Base-by-base conservation (phyloP, 2,329 filamentous ascomycete genomes). In the Ophiostoma triangulosporum region DNA sequence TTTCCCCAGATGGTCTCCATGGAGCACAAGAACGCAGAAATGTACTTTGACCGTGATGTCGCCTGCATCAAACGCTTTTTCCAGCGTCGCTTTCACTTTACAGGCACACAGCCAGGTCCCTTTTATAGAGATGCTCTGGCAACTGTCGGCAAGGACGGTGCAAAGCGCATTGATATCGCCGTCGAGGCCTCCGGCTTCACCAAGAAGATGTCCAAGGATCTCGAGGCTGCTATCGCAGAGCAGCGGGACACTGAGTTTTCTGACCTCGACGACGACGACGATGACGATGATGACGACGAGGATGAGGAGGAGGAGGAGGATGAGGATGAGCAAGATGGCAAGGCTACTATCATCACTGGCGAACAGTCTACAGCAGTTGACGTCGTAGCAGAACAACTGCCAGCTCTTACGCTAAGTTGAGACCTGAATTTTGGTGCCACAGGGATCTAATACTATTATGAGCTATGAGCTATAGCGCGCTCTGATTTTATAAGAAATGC, bases 1-100 rank as follows among this genome's bases (percentile, higher is more conserved):
- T 98, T 98, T 64, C 93, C 93, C 0, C 93, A 98, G 66, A 97
- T 96, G 85, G 81, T 98, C 2, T 97, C 91, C 1, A 88, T 95
- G 65, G 88, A 95, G 61, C 93, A 98, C 64, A 70, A 75, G 33
- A 96, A 98, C 63, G 94, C 93, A 17, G 86, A 95, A 64, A 94
- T 90, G 79, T 97, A 98, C 69, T 98, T 98, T 66, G 87, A 97
- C 65, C 83, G 93, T 58, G 93, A 98, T 62, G 90, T 98, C 14
- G 82, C 87, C 58, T 98, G 94, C 68, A 84, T 98, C 63, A 97
- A 96, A 70, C 81, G 86, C 31, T 98, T 95, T 67, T 98, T 98
- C 64, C 77, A 87, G 64, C 77, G 90, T 22, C 81, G 88, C 29
- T 98, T 95, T 67, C 83, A 88, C 60, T 98, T 97, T 65, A 81